Evolutionary conservation across 495 filamentous ascomycete genomes (phyloP).

Genomic region (Penicillium parvum): DNA sequence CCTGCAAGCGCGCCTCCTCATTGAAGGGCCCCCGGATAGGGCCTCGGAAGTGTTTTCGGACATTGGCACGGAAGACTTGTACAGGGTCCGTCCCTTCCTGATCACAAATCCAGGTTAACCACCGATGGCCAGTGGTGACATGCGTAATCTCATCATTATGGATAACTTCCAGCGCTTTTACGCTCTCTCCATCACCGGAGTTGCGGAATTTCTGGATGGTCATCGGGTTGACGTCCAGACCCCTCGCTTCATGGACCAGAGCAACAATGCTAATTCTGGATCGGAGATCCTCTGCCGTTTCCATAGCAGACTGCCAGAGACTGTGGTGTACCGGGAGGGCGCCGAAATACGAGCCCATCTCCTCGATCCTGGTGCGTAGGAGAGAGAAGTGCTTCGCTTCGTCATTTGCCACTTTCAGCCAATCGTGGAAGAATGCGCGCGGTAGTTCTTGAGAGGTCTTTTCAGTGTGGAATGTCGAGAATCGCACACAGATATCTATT

Average conservation of each 20-base stretch:
- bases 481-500: conserved; percentile 51
- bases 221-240: conserved; percentile 50
- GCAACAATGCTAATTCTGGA: conserved; percentile 51
- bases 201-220: conserved; percentile 52
- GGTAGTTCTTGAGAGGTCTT: conserved; percentile 31
- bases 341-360: conserved; percentile 47
- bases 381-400: conserved; percentile 53
- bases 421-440: conserved; percentile 50
- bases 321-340: conserved; percentile 50
- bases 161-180: conserved; percentile 42
- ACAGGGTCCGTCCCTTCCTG: conserved; percentile 48
- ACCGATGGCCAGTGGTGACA: conserved; percentile 51
- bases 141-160: conserved; percentile 54
- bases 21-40: conserved; percentile 48
- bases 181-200: conserved; percentile 42
- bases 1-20: conserved; percentile 43
- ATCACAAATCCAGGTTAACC: conserved; percentile 50
- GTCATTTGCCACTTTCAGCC: conserved; percentile 51
- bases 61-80: conserved; percentile 46
- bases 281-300: conserved; percentile 46
- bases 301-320: conserved; percentile 45
- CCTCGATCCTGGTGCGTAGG: conserved; percentile 45
- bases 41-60: conserved; percentile 45
- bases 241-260: conserved; percentile 50
- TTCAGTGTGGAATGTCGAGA: conserved; percentile 44